Evolutionary conservation across 176 grass and related monocot genomes (phyloP).

Genomic region (Olyra latifolia): DNA sequence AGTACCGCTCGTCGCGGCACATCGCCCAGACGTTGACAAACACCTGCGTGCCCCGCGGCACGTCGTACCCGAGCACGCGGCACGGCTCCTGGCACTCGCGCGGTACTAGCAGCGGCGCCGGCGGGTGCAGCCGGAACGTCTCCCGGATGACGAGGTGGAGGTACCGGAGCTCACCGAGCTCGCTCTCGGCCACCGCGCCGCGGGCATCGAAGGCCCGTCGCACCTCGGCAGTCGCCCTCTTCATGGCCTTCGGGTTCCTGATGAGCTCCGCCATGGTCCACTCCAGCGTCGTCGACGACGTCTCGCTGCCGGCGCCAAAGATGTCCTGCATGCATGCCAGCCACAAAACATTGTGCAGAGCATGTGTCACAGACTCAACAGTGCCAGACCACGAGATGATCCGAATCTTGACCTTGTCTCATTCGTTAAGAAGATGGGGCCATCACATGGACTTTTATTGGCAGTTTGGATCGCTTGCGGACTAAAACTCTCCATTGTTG

Average conservation of each 20-base stretch:
- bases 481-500: too few species aligned
- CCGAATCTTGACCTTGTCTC: too few species aligned
- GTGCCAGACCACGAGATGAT: too few species aligned
- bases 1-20: slow-evolving; percentile 28
- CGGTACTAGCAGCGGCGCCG: slow-evolving; percentile 31
- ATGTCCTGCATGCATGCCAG: slow-evolving; percentile 15
- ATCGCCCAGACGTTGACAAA: slow-evolving; percentile 46
- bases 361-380: too few species aligned
- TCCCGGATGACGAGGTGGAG: slow-evolving; percentile 38
- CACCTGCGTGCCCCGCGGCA: slow-evolving; percentile 26
- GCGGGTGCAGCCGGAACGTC: slow-evolving; percentile 30
- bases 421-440: too few species aligned
- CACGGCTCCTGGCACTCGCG: slow-evolving; percentile 20
- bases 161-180: slow-evolving; percentile 24
- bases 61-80: slow-evolving; percentile 20
- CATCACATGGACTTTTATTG: too few species aligned
- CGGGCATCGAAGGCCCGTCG: slow-evolving; percentile 18
- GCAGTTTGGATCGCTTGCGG: too few species aligned
- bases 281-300: not conserved
- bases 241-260: slow-evolving; percentile 19
- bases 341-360: too few species aligned
- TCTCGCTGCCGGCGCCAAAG: slow-evolving; percentile 39
- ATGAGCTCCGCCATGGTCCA: slow-evolving; percentile 46
- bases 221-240: slow-evolving; percentile 34
- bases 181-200: not conserved